phyloP scores from a whole-genome alignment of 495 filamentous ascomycete genomes.

The Chaetomidium leptoderma region DNA sequence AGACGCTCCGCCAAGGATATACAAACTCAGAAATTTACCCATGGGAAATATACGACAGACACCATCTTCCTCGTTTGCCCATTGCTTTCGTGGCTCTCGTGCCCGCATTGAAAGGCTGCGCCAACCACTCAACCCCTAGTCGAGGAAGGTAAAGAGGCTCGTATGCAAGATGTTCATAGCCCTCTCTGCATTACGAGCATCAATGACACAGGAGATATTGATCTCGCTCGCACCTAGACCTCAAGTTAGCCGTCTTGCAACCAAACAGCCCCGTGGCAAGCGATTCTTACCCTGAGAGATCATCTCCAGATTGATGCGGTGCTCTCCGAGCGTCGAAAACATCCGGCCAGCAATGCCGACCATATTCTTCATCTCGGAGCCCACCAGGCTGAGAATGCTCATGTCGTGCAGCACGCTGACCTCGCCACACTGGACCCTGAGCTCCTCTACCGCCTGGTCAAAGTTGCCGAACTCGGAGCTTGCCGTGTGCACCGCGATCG shows the following conservation, averaged over 20 bases:
- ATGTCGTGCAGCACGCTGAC: constrained; percentile 82
- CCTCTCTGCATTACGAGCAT: constrained; percentile 79
- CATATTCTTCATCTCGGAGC: constrained; percentile 93
- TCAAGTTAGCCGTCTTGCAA: not conserved
- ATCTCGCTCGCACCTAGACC: constrained; percentile 86
- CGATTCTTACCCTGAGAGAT: constrained; percentile 77
- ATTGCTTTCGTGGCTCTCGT: too few species aligned
- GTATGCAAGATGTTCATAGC: constrained; percentile 95
- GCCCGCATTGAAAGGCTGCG: too few species aligned
- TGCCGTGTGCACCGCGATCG: constrained; percentile 83
- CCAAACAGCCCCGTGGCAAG: constrained; percentile 3
- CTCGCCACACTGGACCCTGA: constrained; percentile 65
- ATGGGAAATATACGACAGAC: too few species aligned
- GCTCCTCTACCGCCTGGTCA: constrained; percentile 61
- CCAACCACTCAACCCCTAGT: constrained; percentile 27
- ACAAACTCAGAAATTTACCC: too few species aligned
- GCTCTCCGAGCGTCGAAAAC: constrained; percentile 84
- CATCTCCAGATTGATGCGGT: constrained; percentile 93
- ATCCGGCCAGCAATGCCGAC: constrained; percentile 83
- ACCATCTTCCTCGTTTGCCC: too few species aligned
- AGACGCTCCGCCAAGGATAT: not conserved
- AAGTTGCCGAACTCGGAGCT: constrained; percentile 61
- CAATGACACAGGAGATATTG: constrained; percentile 96
- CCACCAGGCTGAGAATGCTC: constrained; percentile 88
- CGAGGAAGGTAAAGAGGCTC: constrained; percentile 70